phyloP scores from a whole-genome alignment of 2,329 filamentous ascomycete genomes.

The Calonectria naviculata region DNA sequence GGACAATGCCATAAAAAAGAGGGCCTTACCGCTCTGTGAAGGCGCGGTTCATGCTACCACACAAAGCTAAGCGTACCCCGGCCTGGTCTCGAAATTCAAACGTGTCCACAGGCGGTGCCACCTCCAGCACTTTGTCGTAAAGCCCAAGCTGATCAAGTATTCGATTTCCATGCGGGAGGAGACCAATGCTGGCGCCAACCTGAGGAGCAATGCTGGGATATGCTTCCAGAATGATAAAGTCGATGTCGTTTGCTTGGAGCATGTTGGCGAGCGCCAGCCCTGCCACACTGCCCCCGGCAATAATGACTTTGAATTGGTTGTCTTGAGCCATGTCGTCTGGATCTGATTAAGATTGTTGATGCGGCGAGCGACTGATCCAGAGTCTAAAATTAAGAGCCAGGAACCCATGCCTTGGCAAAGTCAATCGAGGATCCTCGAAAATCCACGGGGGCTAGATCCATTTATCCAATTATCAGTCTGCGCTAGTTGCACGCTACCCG shows the following conservation, averaged over 20 bases:
- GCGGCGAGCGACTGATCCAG: no score
- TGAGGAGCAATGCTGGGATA: slow-evolving; percentile 54
- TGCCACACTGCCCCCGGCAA: slow-evolving; percentile 22
- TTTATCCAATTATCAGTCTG: no score
- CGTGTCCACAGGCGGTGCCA: background rate
- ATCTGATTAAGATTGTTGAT: no score
- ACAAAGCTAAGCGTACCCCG: background rate
- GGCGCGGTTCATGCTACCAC: background rate
- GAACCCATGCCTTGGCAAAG: no score
- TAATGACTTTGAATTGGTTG: background rate
- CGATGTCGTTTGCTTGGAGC: slow-evolving; percentile 44
- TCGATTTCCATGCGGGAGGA: slow-evolving; percentile 54
- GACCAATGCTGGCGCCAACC: slow-evolving; percentile 59
- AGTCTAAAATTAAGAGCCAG: no score
- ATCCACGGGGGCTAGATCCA: no score
- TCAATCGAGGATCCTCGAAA: no score
- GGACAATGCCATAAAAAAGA: no score
- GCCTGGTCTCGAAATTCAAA: slow-evolving; percentile 8
- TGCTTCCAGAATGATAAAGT: slow-evolving; percentile 61
- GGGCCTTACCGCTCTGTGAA: slow-evolving; percentile 16
- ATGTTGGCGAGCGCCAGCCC: slow-evolving; percentile 26
- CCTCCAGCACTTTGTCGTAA: slow-evolving; percentile 32
- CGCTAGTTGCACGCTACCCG: no score
- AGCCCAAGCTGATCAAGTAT: slow-evolving; percentile 60
- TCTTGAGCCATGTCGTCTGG: background rate